Evolutionary conservation across 352 stramenopile species (phyloP).

Genomic region (Pythium volutum): DNA sequence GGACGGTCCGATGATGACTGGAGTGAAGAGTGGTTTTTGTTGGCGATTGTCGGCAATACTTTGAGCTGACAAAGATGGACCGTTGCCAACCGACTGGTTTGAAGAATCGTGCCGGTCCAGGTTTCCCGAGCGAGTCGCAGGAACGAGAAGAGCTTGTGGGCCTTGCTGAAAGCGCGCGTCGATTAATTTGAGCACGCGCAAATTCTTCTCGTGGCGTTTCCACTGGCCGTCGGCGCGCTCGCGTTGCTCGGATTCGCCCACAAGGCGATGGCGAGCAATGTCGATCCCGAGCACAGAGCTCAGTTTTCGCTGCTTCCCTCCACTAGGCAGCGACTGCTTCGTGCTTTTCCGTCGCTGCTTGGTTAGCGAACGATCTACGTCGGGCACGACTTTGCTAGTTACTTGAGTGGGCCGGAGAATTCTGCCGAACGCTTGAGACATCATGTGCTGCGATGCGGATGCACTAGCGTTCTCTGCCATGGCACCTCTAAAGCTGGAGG

Average conservation of each 20-base stretch:
- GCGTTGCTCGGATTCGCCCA: not conserved
- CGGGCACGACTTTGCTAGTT: not conserved
- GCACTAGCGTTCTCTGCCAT: too few species aligned
- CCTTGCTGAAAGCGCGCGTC: conserved; percentile 1
- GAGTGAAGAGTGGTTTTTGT: too few species aligned
- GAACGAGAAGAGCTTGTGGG: not conserved
- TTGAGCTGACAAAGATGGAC: too few species aligned
- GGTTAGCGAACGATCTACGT: not conserved
- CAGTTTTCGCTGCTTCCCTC: conserved; percentile 1
- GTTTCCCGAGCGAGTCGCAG: not conserved
- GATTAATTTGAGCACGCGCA: conserved; percentile 15
- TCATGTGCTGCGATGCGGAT: too few species aligned
- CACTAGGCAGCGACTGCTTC: conserved; percentile 3
- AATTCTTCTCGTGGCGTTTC: conserved; percentile 15
- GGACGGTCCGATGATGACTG: too few species aligned
- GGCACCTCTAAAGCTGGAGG: too few species aligned
- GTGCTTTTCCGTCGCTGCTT: not conserved
- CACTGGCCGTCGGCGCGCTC: not conserved
- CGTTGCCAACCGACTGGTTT: too few species aligned
- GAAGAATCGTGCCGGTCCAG: not conserved
- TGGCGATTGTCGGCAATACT: too few species aligned
- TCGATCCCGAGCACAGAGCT: conserved; percentile 6
- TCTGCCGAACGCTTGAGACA: not conserved
- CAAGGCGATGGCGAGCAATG: not conserved
- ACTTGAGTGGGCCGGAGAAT: not conserved